A percentile compares a stretch with the other conserved stretches of the same genome.
Conservation (phyloP, 768 basidiomycete species). For the Tremella yokohamensis region DNA sequence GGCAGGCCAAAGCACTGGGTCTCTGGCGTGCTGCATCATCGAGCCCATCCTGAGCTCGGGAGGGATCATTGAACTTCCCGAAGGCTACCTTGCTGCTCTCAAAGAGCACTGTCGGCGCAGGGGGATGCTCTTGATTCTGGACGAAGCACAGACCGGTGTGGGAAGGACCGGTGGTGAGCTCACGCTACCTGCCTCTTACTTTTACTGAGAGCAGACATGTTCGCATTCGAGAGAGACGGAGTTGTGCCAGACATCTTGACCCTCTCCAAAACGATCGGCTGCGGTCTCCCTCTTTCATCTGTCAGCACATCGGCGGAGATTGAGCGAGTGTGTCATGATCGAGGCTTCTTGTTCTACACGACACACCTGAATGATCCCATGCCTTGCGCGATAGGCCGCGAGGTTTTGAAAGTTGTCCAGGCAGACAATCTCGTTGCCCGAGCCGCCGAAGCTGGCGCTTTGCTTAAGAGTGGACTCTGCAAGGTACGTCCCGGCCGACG, state of each 20-base stretch:
- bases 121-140: slow-evolving; percentile 38
- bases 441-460: slow-evolving; percentile 11
- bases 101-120: slow-evolving; percentile 32
- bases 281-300: slow-evolving; percentile 34
- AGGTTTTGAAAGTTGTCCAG: slow-evolving; percentile 24
- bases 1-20: slow-evolving; percentile 31
- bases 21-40: slow-evolving; percentile 28
- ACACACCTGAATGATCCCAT: slow-evolving; percentile 36
- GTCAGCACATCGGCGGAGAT: slow-evolving; percentile 24
- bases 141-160: slow-evolving; percentile 43
- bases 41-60: slow-evolving; percentile 39
- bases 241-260: slow-evolving; percentile 39
- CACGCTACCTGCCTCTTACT: neutral
- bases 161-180: slow-evolving; percentile 30
- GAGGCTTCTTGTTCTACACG: slow-evolving; percentile 34
- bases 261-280: slow-evolving; percentile 41
- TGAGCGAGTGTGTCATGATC: slow-evolving; percentile 10
- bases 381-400: slow-evolving; percentile 20
- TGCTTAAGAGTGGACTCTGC: slow-evolving; percentile 14
- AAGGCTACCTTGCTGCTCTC: slow-evolving; percentile 34
- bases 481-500: slow-evolving; percentile 2
- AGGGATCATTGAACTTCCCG: slow-evolving; percentile 33
- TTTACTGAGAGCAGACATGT: slow-evolving; percentile 23
- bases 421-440: slow-evolving; percentile 14
- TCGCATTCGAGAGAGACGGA: slow-evolving; percentile 30